Evolutionary conservation across 2,329 filamentous ascomycete genomes (phyloP).

Genomic region (Pestalotiopsis sp.): DNA sequence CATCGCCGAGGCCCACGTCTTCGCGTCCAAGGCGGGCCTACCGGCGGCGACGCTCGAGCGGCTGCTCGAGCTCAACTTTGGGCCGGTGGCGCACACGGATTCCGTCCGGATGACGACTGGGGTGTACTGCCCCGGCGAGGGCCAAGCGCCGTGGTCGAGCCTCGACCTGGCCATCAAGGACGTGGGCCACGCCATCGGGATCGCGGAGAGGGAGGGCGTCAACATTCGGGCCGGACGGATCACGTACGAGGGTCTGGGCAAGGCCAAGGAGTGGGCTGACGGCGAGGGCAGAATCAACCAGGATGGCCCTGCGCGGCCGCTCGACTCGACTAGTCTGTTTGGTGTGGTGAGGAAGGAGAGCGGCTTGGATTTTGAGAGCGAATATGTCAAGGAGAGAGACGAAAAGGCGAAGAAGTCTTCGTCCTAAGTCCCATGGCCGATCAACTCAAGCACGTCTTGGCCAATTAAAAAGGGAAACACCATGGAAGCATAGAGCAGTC

Average conservation of each 20-base stretch:
- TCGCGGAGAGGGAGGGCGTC: slow-evolving; percentile 41
- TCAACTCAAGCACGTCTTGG: background rate
- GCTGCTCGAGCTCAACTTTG: slow-evolving; percentile 44
- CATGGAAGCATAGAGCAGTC: too few relatives aligned
- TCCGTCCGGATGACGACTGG: slow-evolving; percentile 40
- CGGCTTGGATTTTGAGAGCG: slow-evolving; percentile 46
- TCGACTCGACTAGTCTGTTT: slow-evolving; percentile 56
- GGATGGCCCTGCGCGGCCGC: slow-evolving; percentile 30
- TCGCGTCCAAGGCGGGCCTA: slow-evolving; percentile 48
- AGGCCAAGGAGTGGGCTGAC: slow-evolving; percentile 37
- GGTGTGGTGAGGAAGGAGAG: slow-evolving; percentile 46
- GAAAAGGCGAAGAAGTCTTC: background rate
- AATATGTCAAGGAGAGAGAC: slow-evolving; percentile 34
- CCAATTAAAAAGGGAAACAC: too few relatives aligned
- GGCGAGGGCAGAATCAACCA: slow-evolving; percentile 26
- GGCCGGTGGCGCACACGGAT: slow-evolving; percentile 37
- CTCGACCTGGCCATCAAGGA: slow-evolving; percentile 55
- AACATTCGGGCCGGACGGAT: slow-evolving; percentile 44
- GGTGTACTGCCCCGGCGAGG: slow-evolving; percentile 37
- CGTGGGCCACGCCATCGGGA: slow-evolving; percentile 48
- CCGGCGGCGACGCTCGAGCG: slow-evolving; percentile 41
- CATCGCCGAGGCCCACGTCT: slow-evolving; percentile 50
- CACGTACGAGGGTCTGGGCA: slow-evolving; percentile 42
- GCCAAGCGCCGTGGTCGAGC: slow-evolving; percentile 46
- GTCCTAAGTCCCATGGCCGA: background rate